Percentiles rank a stretch among this genome's conserved stretches.
Evolutionary conservation across 352 stramenopile species (phyloP).

Genomic region (Phytophthora crassamura): DNA sequence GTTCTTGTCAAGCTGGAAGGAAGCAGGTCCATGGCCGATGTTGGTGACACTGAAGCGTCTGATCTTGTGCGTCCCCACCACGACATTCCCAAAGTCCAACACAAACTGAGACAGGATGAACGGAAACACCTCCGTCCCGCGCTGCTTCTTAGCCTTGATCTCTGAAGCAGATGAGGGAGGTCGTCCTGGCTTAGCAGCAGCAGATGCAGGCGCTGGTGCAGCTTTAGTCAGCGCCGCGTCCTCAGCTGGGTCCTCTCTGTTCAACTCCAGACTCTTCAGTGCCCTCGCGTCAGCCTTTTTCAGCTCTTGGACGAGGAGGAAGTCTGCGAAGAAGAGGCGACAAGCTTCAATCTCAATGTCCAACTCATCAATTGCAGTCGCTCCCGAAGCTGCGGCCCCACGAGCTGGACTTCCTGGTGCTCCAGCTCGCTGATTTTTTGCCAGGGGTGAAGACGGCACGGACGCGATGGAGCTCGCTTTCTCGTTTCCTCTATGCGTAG

Average conservation of each 20-base stretch:
- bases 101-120: slow-evolving; percentile 93
- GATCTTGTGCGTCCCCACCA: slow-evolving; percentile 91
- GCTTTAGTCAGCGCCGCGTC: slow-evolving; percentile 4
- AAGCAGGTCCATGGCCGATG: slow-evolving; percentile 83
- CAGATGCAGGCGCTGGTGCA: neutral
- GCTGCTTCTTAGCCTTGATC: slow-evolving; percentile 37
- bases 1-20: slow-evolving; percentile 94
- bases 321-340: slow-evolving; percentile 88
- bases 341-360: slow-evolving; percentile 87
- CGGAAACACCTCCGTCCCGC: slow-evolving; percentile 43
- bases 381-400: slow-evolving; percentile 18
- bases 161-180: slow-evolving; percentile 12
- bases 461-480: slow-evolving; percentile 41
- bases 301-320: slow-evolving; percentile 66
- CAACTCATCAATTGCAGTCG: slow-evolving; percentile 58
- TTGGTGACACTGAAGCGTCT: slow-evolving; percentile 95
- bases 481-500: slow-evolving; percentile 37
- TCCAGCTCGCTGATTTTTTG: slow-evolving; percentile 31
- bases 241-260: slow-evolving; percentile 18
- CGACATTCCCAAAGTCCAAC: slow-evolving; percentile 95
- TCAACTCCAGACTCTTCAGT: slow-evolving; percentile 21
- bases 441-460: slow-evolving; percentile 30
- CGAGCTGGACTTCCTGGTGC: slow-evolving; percentile 31
- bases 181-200: slow-evolving; percentile 13
- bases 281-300: slow-evolving; percentile 33